These are phyloP conservation scores for Verticillium zaregamsianum DNA, from an alignment of 2,329 filamentous ascomycete species.

Conservation along the genomic window DNA sequence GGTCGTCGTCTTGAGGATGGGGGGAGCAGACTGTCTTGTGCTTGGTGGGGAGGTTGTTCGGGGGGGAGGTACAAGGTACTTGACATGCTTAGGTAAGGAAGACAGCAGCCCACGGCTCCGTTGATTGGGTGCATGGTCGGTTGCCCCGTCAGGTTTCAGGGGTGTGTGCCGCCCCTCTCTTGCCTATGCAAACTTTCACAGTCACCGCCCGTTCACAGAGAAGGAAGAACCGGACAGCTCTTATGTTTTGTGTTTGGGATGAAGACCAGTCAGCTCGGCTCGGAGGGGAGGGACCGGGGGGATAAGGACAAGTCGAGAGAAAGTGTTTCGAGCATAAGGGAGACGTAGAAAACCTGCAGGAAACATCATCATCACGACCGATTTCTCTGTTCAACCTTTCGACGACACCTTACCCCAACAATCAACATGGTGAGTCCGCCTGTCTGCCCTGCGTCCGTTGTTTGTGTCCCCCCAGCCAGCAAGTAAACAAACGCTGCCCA, in stretches of 20 bases:
- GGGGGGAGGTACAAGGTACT: neutral
- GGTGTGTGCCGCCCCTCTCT: neutral
- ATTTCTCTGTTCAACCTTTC: neutral
- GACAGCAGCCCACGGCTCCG: no score
- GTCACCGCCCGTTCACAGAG: neutral
- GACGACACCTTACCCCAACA: neutral
- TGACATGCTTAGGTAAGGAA: neutral
- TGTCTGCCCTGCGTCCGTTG: conserved; percentile 1
- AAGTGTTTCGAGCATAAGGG: neutral
- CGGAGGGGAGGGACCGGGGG: neutral
- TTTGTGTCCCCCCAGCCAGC: conserved; percentile 4
- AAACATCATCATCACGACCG: neutral
- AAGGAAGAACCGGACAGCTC: neutral
- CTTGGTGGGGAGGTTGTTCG: neutral
- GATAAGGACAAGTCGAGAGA: neutral
- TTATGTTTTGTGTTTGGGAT: neutral
- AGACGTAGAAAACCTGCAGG: neutral
- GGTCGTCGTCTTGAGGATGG: neutral
- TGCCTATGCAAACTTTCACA: neutral
- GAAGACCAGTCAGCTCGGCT: neutral
- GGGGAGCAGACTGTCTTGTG: neutral
- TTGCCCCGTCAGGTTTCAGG: conserved; percentile 30
- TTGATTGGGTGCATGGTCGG: conserved; percentile 7
- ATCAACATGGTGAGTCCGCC: conserved; percentile 3
- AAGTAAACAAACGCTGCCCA: conserved; percentile 12